Conservation (phyloP, 2,329 filamentous ascomycete genomes). For the Colletotrichum viniferum region DNA sequence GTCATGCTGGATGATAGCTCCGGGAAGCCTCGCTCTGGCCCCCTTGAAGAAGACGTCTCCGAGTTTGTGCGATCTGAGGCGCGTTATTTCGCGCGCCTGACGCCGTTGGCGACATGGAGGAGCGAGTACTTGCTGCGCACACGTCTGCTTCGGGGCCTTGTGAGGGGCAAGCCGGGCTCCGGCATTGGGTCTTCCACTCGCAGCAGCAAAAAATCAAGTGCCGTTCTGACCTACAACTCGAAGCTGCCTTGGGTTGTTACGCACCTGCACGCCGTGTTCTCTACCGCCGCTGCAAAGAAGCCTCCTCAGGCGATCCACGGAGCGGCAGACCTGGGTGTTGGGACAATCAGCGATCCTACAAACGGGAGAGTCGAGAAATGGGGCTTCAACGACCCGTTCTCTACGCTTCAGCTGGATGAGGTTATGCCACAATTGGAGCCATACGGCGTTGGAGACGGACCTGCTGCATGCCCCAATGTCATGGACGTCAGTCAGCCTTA, state of each 20-base stretch:
- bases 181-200: slow-evolving; percentile 57
- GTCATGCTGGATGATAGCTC: slow-evolving; percentile 53
- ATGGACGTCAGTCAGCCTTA: slow-evolving; percentile 91
- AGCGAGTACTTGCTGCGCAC: slow-evolving; percentile 94
- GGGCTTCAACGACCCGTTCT: slow-evolving; percentile 78
- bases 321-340: slow-evolving; percentile 76
- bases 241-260: slow-evolving; percentile 81
- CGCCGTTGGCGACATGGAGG: slow-evolving; percentile 86
- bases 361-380: slow-evolving; percentile 79
- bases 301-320: slow-evolving; percentile 83
- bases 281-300: slow-evolving; percentile 63
- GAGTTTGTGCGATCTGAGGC: slow-evolving; percentile 71
- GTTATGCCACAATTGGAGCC: slow-evolving; percentile 73
- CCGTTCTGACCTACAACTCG: slow-evolving; percentile 85
- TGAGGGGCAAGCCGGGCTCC: slow-evolving; percentile 78
- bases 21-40: slow-evolving; percentile 37
- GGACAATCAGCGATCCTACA: slow-evolving; percentile 81
- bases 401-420: slow-evolving; percentile 79
- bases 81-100: slow-evolving; percentile 83
- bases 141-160: slow-evolving; percentile 79
- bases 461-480: slow-evolving; percentile 79
- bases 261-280: slow-evolving; percentile 78
- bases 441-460: slow-evolving; percentile 80
- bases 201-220: slow-evolving; percentile 67
- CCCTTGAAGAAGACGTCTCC: slow-evolving; percentile 49